phyloP scores from a whole-genome alignment of 2,329 filamentous ascomycete species.

The Aspergillus flavus region DNA sequence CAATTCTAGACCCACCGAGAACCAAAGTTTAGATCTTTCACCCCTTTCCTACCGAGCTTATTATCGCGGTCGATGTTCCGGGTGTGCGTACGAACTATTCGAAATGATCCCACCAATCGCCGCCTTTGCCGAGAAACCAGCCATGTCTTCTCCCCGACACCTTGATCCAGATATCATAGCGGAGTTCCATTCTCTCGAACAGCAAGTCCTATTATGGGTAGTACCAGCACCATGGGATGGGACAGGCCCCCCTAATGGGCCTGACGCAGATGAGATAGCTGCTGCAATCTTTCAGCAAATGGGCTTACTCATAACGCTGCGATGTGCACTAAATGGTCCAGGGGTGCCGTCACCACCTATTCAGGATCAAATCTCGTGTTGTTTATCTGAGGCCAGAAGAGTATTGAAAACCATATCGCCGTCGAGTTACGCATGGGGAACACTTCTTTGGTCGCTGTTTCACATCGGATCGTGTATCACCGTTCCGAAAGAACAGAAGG shows the following conservation, averaged over 20 bases:
- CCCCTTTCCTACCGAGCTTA: not conserved
- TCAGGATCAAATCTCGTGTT: not conserved
- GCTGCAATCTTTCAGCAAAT: not conserved
- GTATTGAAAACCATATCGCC: not conserved
- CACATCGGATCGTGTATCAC: not conserved
- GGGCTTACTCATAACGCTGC: not conserved
- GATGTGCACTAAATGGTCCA: not conserved
- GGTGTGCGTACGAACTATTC: not conserved
- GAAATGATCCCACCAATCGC: not conserved
- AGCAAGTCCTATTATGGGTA: not conserved
- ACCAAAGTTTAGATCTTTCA: not conserved
- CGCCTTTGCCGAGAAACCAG: not conserved
- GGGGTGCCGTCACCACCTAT: not conserved
- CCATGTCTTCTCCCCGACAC: not conserved
- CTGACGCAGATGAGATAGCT: not conserved
- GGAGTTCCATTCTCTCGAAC: not conserved
- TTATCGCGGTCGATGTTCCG: not conserved
- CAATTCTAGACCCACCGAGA: not conserved
- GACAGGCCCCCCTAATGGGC: not conserved
- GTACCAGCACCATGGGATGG: not conserved
- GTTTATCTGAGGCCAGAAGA: not conserved
- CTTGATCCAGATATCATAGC: not conserved
- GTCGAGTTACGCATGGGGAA: not conserved
- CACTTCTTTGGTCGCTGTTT: not conserved
- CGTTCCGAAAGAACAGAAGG: not conserved